These are phyloP conservation scores for Vigna reflexopilosa DNA, from an alignment of 306 rosid species.

Conservation along the genomic window DNA sequence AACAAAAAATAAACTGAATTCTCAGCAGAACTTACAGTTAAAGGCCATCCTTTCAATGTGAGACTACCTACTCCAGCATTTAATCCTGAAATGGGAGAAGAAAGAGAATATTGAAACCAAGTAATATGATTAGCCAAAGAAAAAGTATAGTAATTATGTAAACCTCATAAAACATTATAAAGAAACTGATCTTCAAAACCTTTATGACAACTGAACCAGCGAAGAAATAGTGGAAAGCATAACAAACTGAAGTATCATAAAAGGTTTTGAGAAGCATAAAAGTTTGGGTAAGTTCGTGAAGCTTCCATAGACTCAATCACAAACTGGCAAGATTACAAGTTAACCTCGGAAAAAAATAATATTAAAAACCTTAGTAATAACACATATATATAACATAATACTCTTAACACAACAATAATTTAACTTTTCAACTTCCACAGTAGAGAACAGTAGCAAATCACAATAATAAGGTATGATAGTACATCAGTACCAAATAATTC, in stretches of 20 bases:
- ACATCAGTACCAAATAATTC: neutral
- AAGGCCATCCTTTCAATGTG: conserved; percentile 96
- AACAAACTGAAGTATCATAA: conserved; percentile 39
- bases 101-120: conserved; percentile 35
- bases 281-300: neutral
- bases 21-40: conserved; percentile 71
- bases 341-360: neutral
- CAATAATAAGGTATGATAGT: neutral
- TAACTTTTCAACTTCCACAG: neutral
- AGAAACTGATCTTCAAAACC: conserved; percentile 14
- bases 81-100: conserved; percentile 62
- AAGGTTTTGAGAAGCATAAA: neutral
- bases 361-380: neutral
- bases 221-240: conserved; percentile 26
- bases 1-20: conserved; percentile 15
- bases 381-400: neutral
- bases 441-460: neutral
- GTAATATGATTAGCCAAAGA: conserved; percentile 12
- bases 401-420: neutral
- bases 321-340: neutral
- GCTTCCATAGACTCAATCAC: neutral
- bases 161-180: conserved; percentile 3
- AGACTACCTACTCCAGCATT: conserved; percentile 79
- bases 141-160: conserved; percentile 11
- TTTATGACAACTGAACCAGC: conserved; percentile 19